Evolutionary conservation across 345 rosid genomes (phyloP), one percentile per base, ranked within the genome.

Genomic region (sweet orange (Citrus sinensis)): DNA sequence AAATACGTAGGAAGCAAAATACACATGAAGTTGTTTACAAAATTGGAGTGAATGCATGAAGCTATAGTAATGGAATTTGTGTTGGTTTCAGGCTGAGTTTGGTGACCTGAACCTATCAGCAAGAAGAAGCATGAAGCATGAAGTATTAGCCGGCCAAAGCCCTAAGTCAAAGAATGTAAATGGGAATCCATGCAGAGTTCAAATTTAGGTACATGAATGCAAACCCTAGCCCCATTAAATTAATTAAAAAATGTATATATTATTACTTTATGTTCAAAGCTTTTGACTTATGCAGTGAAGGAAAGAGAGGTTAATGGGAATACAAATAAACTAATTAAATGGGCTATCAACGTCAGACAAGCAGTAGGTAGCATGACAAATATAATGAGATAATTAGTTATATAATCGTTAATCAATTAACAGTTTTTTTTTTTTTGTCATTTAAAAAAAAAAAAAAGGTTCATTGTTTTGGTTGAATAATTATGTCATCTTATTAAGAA

Each of bases 111-210:
- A 67, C 64, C 73, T 67, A 51, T 35, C 65, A 54, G 73, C 35
- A 24, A 32, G 25, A 24, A 32, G 19, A 67, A 32, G 70, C 16
- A 24, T 56, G 42, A 58, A 58, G 65, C 59, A 55, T 25, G 35
- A 46, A 46, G 51, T 13, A 46, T 10, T 46, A 3, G 51, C 17
- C 51, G 51, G 17, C 51, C 51, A 65, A 55, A 55, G 54, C 54
- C 65, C 64, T 55, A 67, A 67, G 67, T 76, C 79, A 76, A 76
- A 67, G 79, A 76, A 76, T 73, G 79, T n/a, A 67, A 55, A 65
- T 32, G 13, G 64, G 78, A 76, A 76, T 55, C 79, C 79, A 76
- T 76, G 79, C 79, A 76, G 64, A 13, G 65, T 56, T 35, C 54
- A 58, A 76, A 32, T 24, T 24, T 49, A 76, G 79, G 55, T 76